Evolutionary conservation across 306 rosid genomes (phyloP).

Genomic region (Dalbergia oliveri): DNA sequence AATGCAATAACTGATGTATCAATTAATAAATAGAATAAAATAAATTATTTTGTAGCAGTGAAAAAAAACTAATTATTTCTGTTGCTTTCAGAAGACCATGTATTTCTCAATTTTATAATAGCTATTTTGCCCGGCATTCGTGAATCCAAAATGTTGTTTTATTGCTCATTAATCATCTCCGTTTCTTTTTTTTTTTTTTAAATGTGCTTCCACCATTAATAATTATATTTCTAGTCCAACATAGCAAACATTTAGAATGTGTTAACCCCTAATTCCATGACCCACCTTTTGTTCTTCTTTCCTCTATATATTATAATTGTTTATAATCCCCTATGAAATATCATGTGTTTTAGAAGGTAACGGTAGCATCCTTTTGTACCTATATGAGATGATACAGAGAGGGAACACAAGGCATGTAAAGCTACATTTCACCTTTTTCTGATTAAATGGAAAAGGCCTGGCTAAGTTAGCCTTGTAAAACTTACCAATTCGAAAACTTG

Average conservation of each 20-base stretch:
- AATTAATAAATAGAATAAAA: too few species aligned
- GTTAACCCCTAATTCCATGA: background rate
- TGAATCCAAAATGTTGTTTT: background rate
- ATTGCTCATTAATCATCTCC: background rate
- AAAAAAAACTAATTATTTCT: too few species aligned
- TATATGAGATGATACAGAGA: background rate
- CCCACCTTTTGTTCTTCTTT: background rate
- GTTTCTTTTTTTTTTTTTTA: background rate
- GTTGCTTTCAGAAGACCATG: too few species aligned
- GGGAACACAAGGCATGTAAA: background rate
- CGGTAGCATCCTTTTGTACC: background rate
- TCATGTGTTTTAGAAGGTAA: conserved; percentile 2
- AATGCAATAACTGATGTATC: too few species aligned
- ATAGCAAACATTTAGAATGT: background rate
- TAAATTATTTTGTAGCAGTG: too few species aligned
- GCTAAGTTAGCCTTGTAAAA: too few species aligned
- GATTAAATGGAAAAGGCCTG: too few species aligned
- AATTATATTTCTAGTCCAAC: background rate
- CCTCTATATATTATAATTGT: too few species aligned
- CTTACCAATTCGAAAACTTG: too few species aligned
- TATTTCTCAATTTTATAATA: background rate
- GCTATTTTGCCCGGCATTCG: background rate
- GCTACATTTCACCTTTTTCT: too few species aligned
- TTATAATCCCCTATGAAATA: background rate
- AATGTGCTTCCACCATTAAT: background rate